Base-by-base conservation (phyloP, 768 basidiomycete genomes). In the Omphalotus guepiniiformis region DNA sequence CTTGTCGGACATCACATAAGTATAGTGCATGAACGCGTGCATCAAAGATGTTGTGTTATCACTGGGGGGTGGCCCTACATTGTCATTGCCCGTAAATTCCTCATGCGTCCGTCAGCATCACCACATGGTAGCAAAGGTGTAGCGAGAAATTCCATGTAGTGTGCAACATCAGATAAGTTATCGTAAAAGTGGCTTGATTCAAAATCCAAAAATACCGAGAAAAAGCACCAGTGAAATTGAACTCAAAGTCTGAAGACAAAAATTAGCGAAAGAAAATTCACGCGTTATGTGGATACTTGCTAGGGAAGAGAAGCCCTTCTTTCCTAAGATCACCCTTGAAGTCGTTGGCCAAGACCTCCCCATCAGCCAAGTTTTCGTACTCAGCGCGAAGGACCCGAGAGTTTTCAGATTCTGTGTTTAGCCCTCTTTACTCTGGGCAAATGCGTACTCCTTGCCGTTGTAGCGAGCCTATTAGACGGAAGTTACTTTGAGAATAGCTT, bases 121-220 rank as follows among this genome's bases (percentile, higher is more conserved):
- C 41, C 41, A 28, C 41, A 42, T 15, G 41, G 41, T 42, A 42
- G 25, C n/a, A 42, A 21, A 15, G 26, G 41, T 19, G 41, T 25
- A 19, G 41, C 41, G 18, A 42, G 23, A 21, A 42, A 42, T 5
- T 6, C n/a, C 5, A 12, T 22, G 26, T 19, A 42, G 15, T 42
- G 41, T 12, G 41, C 15, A 25, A 27, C 12, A 11, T 27, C 11
- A 12, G 13, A 22, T 42, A 42, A 23, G 25, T 13, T 42, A 11
- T 23, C 30, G 30, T 22, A 39, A n/a, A 15, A 13, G 39, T 4
- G 4, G 39, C 8, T 39, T 16, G 9, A n/a, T n/a, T n/a, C n/a
- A 4, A 2, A 39, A n/a, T 18, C 8, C n/a, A 22, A 16, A 4
- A 19, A 16, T 5, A 15, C 41, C 41, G 26, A 32, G 9, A 15